These are phyloP conservation scores for Harringtonia aguacate DNA, from an alignment of 2,329 filamentous ascomycete genomes.

Conservation along the genomic window DNA sequence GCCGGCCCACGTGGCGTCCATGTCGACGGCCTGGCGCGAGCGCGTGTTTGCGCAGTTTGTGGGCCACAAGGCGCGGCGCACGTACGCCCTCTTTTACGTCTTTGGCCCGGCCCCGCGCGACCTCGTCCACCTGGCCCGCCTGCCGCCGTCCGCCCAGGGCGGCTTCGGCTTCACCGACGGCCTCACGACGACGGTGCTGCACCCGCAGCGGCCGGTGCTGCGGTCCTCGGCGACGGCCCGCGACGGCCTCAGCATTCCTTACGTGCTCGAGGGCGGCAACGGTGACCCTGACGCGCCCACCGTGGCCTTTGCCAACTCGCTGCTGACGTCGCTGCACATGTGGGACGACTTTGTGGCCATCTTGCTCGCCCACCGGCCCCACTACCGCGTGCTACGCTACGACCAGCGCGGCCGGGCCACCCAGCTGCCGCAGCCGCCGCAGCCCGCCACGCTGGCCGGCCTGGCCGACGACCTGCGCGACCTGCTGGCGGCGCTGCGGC, in stretches of 20 bases:
- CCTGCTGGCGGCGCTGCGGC: constrained; percentile 58
- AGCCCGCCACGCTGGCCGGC: constrained; percentile 48
- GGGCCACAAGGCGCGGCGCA: constrained; percentile 42
- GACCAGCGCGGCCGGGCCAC: constrained; percentile 58
- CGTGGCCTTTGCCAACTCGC: constrained; percentile 68
- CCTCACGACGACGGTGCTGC: constrained; percentile 42
- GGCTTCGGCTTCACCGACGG: constrained; percentile 45
- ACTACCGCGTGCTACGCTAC: constrained; percentile 67
- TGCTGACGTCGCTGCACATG: constrained; percentile 68
- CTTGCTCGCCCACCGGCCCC: constrained; percentile 48
- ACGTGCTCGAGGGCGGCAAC: constrained; percentile 67
- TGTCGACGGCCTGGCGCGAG: constrained; percentile 49
- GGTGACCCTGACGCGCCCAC: constrained; percentile 55
- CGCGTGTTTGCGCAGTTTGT: constrained; percentile 50
- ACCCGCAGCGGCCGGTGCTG: constrained; percentile 37
- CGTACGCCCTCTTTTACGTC: constrained; percentile 66
- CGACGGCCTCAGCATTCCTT: constrained; percentile 61
- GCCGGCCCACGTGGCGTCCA: constrained; percentile 51
- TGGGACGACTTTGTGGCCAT: constrained; percentile 64
- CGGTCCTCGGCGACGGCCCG: constrained; percentile 53
- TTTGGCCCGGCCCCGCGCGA: constrained; percentile 69
- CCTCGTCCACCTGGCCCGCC: constrained; percentile 42
- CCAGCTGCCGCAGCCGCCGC: constrained; percentile 33
- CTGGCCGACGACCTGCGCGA: constrained; percentile 57
- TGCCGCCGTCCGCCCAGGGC: constrained; percentile 31